phyloP scores from a whole-genome alignment of 176 grass and related monocot genomes.

The Hordeum vulgare region MorexV3_pseudomolecules_assembly NC_058521.1:172042860-172043359 shows the following conservation, averaged over 20 bases:
- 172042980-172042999: too few species aligned
- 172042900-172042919: too few species aligned
- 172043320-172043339: not conserved
- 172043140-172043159: conserved; percentile 37
- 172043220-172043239: conserved; percentile 9
- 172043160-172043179: conserved; percentile 51
- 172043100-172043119: conserved; percentile 65
- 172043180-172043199: conserved; percentile 78
- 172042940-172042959: too few species aligned
- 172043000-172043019: too few species aligned
- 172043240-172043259: not conserved
- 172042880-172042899: too few species aligned
- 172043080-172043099: too few species aligned
- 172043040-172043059: too few species aligned
- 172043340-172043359: conserved; percentile 15
- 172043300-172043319: conserved; percentile 18
- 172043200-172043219: conserved; percentile 68
- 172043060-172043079: too few species aligned
- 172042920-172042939: too few species aligned
- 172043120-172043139: conserved; percentile 32
- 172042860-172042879: too few species aligned
- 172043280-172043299: not conserved
- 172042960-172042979: too few species aligned
- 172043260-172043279: not conserved
- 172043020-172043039: too few species aligned